Base-by-base conservation (phyloP, 2,329 filamentous ascomycete species). In the Orbilia oligospora region DNA sequence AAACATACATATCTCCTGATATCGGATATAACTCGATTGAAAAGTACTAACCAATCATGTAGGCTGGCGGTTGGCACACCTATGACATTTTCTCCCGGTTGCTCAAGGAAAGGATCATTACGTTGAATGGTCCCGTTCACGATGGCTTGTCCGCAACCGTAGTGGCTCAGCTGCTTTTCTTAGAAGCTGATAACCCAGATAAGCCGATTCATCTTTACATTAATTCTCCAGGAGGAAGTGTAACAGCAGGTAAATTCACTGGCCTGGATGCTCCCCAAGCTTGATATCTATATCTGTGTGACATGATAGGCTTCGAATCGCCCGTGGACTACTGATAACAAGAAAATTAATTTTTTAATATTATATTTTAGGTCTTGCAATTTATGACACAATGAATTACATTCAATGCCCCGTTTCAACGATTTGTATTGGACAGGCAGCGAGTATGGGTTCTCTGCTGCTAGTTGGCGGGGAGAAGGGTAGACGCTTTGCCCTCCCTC, bases 341-440 rank as follows among this genome's bases (percentile, higher is more conserved):
- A 46, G 33, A 33, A 12, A 66, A 64, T 48, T 14, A 18, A 20
- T 44, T 5, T 9, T 76, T 18, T 56, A 5, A 46, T 33, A 51
- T 64, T 20, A 46, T 24, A 61, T 66, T 76, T 27, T 58, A 84
- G 90, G 90, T 16, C 87, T 92, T 77, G 94, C 96, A 27, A 98
- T 99, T 83, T 99, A 99, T 87, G 96, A 99, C 84, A 99, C 96
- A 12, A 98, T 99, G 95, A 91, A 92, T 82, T 99, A 99, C 85
- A 98, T 99, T 83, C 91, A 91, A 78, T 93, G 93, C 1, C 93
- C 95, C 0, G 94, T 99, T 0, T 95, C 92, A 51, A 99, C 96
- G 0, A 96, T 99, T 33, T 98, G 96, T 83, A 89, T 99, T 51
- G 96, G 96, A 6, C 93, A 97, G 82, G 96, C 97, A 0, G 95